Base-by-base conservation (phyloP, 129 eudicot genomes). In the Flaveria brownii region DNA sequence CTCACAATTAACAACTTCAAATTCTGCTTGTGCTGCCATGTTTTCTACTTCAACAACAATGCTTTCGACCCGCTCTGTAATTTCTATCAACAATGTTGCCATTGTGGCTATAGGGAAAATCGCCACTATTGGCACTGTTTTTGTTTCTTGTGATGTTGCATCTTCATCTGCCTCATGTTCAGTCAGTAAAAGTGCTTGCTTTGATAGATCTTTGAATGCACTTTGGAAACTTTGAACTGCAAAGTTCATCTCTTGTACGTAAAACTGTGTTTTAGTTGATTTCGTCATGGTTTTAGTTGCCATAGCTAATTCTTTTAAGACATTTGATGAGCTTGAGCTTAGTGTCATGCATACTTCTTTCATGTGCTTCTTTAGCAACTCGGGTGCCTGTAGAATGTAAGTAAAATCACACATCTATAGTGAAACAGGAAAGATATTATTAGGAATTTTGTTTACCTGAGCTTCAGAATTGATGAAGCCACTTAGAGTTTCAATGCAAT, bases 21-120 rank as follows among this genome's bases (percentile, higher is more conserved):
- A 91, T 76, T 89, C 89, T n/a, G 98, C 98, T 64, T 87, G 79
- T 11, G 56, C 70, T 69, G 98, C 93, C 80, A 91, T 81, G 79
- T 74, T 85, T 50, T 88, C 82, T 36, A 91, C 93, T 75, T 82
- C 85, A 12, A 61, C 72, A 16, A 85, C 92, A 14, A 87, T 81
- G n/a, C 77, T 83, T 79, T 87, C 84, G 1, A 87, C 81, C 54
- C 96, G 82, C 46, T 85, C 85, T 61, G 91, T 88, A 77, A 87
- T 81, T 79, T 91, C 97, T 9, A 86, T 75, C 82, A 93, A 72
- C 83, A 91, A 77, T 26, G 98, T 84, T 13, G 90, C 85, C 49
- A 82, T 54, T 72, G 96, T 87, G 33, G 89, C 87, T 14, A 93
- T 50, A 36, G 97, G 97, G 71, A 93, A 82, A 66, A 88, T 82